Evolutionary conservation across 352 stramenopile species (phyloP).

Genomic region (Phytophthora podocarpi): DNA sequence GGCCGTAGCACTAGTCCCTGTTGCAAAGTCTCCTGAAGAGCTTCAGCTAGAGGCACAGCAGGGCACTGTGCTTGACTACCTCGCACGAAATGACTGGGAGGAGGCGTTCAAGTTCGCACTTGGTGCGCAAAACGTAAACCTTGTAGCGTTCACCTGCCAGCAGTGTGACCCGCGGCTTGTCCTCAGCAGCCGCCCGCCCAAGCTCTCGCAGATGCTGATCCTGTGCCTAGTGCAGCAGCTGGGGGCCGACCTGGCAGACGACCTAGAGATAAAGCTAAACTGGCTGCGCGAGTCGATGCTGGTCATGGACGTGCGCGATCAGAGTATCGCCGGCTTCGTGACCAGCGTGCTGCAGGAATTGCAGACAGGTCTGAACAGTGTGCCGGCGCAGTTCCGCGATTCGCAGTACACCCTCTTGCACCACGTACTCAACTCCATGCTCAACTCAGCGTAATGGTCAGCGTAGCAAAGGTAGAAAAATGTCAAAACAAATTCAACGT

Average conservation of each 20-base stretch:
- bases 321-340: conserved; percentile 78
- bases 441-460: conserved; percentile 67
- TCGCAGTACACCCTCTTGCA: conserved; percentile 86
- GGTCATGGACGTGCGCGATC: conserved; percentile 80
- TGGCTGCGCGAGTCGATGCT: conserved; percentile 84
- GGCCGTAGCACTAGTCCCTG: conserved; percentile 15
- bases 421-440: conserved; percentile 87
- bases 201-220: conserved; percentile 88
- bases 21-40: conserved; percentile 48
- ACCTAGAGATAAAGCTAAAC: conserved; percentile 69
- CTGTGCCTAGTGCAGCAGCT: conserved; percentile 86
- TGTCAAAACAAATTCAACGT: conserved; percentile 25
- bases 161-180: conserved; percentile 70
- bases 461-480: conserved; percentile 24
- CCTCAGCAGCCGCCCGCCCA: conserved; percentile 63
- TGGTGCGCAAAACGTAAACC: conserved; percentile 74
- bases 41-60: conserved; percentile 69
- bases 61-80: conserved; percentile 47
- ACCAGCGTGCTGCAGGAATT: conserved; percentile 81
- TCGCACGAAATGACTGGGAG: conserved; percentile 68
- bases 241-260: conserved; percentile 67
- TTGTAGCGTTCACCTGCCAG: conserved; percentile 74
- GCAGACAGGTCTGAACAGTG: conserved; percentile 61
- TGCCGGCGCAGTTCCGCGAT: conserved; percentile 63
- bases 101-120: conserved; percentile 85